Base-by-base conservation (phyloP, 1,284 basidiomycete genomes). In the Ustilago cynodontis region DNA sequence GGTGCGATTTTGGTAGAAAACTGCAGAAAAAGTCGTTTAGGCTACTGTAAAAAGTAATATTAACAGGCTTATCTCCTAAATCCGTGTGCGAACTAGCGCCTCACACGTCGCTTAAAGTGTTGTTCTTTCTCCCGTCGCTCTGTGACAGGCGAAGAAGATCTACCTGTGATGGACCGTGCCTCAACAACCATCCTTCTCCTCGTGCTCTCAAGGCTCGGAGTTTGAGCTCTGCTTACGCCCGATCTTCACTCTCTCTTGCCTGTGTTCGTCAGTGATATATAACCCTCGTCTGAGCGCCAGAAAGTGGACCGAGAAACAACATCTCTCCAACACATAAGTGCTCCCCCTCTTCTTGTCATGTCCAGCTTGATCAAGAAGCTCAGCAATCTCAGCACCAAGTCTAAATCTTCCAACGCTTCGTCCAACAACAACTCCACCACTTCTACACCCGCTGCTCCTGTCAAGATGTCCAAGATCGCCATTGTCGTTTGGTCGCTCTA, bases 401-500 rank as follows among this genome's bases (percentile, higher is more conserved):
- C 72, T 50, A 75, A 75, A 29, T 35, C 60, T 28, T 73, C 71
- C 13, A 49, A 57, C n/a, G 29, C 37, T 33, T 67, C 73, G 16
- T 65, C 65, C 51, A 58, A 57, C 59, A 59, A 47, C 49, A 47
- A 49, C 67, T 13, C 37, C 4, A 20, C 22, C 49, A 28, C 54
- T n/a, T 50, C 63, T 29, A 43, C 66, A 8, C 55, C 63, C n/a
- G 60, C 65, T 29, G 60, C 66, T 61, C 56, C 67, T 43, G 59
- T 56, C 72, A 76, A 67, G 29, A 79, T 76, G 73, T 56, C 73
- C 64, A 78, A 80, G 69, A 78, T 82, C 59, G 80, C 80, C 13
- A 61, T 82, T 20, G 31, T 82, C 37, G 71, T 78, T 51, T 80
- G 33, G 39, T 78, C n/a, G n/a, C n/a, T n/a, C n/a, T n/a, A n/a